Evolutionary conservation across 2,329 filamentous ascomycete genomes (phyloP), one percentile per base, ranked within the genome.

Genomic region (Ambrosiella beaveri): DNA sequence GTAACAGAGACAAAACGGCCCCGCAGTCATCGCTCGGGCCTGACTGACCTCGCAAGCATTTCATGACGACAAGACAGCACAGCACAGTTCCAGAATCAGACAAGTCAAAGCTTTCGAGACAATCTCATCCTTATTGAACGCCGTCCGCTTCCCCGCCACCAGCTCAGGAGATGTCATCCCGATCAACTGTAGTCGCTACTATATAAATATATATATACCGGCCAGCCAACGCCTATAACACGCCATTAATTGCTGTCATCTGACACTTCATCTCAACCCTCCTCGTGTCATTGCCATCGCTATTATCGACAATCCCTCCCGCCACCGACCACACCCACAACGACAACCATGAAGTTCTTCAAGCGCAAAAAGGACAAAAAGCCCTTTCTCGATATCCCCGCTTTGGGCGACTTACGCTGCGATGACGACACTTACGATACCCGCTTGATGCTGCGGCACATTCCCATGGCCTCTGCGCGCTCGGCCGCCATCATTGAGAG

Each of bases 401-500:
- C 44, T 36, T 54, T 57, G 41, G 56, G 47, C 19, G 52, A 61
- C 47, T 35, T 58, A 6, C 56, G 59, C 5, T 39, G 45, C 39
- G 59, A 58, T 51, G 59, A 64, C 49, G 57, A 54, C 39, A 49
- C 41, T 27, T 54, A 56, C 9, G 54, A 60, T 50, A 40, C 53
- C 15, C 57, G 56, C n/a, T 17, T 57, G 15, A 50, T 27, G 15
- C 15, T 57, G 36, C 36, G 51, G 36, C 38, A 40, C 19, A 36
- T 27, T 11, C 52, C 52, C 7, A 44, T 68, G 58, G 71, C 73
- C 7, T 74, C 71, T 4, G 63, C 64, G 27, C 63, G 65, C 36
- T 78, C 76, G 6, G 70, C 73, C 12, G 65, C 65, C 12, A 62
- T 70, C 41, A 73, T 81, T 54, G 71, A 72, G 45, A 69, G 70